phyloP scores from a whole-genome alignment of 2,329 filamentous ascomycete genomes.

The Lasiodiplodia sp. region DNA sequence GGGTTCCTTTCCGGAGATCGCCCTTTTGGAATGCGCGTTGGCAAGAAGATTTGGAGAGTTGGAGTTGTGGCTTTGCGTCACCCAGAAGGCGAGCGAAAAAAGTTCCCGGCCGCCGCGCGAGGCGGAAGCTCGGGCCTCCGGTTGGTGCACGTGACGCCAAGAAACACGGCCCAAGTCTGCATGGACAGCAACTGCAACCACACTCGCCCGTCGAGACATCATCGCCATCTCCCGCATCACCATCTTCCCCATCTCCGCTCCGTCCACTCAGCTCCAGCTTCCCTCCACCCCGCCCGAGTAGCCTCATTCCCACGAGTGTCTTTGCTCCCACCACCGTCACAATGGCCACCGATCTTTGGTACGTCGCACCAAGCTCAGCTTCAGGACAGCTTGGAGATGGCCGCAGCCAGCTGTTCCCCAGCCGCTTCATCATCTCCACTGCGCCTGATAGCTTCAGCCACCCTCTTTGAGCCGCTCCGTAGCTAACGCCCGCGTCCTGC shows the following conservation, averaged over 20 bases:
- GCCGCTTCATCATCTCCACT: conserved; percentile 26
- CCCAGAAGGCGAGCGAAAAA: conserved; percentile 22
- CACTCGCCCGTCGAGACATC: conserved; percentile 23
- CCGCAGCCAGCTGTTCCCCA: neutral
- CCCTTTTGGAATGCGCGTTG: conserved; percentile 42
- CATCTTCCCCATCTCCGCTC: conserved; percentile 28
- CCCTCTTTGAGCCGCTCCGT: conserved; percentile 9
- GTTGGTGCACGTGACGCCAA: conserved; percentile 14
- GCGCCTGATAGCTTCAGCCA: neutral
- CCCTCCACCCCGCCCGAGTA: conserved; percentile 35
- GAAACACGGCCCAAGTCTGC: conserved; percentile 27
- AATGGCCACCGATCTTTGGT: conserved; percentile 86
- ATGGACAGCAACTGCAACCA: conserved; percentile 29
- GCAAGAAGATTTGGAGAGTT: conserved; percentile 5
- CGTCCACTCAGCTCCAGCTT: conserved; percentile 35
- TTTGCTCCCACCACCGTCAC: conserved; percentile 50
- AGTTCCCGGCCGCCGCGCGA: conserved; percentile 14
- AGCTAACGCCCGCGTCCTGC: conserved; percentile 54
- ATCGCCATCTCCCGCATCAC: conserved; percentile 24
- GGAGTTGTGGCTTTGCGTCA: conserved; percentile 17
- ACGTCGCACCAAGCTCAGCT: conserved; percentile 56
- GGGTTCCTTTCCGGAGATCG: conserved; percentile 55
- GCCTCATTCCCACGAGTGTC: conserved; percentile 27
- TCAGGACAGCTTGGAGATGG: conserved; percentile 30
- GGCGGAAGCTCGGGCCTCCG: neutral